Evolutionary conservation across 306 rosid species (phyloP).

Genomic region (Erythrophleum fordii): DNA sequence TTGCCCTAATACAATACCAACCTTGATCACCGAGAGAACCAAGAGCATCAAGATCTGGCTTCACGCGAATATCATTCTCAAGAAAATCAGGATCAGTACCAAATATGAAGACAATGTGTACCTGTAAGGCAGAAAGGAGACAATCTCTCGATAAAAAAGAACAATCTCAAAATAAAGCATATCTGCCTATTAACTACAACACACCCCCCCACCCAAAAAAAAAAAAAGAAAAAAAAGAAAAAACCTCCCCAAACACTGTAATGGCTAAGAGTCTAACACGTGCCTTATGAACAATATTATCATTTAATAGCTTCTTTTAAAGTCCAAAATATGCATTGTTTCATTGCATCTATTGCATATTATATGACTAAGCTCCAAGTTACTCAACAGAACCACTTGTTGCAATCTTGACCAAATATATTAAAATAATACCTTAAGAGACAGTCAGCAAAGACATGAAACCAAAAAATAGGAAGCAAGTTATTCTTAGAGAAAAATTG

Average conservation of each 20-base stretch:
- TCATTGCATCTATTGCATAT: conserved; percentile 13
- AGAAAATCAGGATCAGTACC: conserved; percentile 43
- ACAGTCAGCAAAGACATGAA: conserved; percentile 8
- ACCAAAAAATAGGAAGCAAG: background rate
- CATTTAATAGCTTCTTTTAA: background rate
- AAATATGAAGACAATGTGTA: conserved; percentile 40
- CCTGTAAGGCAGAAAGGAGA: conserved; percentile 35
- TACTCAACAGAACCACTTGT: background rate
- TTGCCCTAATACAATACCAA: conserved; percentile 54
- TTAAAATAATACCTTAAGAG: background rate
- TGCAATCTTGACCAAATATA: background rate
- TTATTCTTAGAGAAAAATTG: background rate
- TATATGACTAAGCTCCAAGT: background rate
- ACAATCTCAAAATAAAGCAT: background rate
- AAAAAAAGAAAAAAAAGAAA: too few relatives aligned
- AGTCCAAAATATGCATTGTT: conserved; percentile 2
- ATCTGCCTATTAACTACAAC: background rate
- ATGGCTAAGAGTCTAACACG: background rate
- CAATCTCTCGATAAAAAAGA: conserved; percentile 19
- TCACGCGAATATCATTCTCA: conserved; percentile 50
- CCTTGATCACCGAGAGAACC: conserved; percentile 55
- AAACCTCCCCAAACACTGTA: background rate
- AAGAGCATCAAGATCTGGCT: conserved; percentile 56
- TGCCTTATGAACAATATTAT: background rate
- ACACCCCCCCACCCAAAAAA: background rate